phyloP scores from a whole-genome alignment of 371 early-diverging fungal genomes.

The Dipsacomyces acuminosporus region DNA sequence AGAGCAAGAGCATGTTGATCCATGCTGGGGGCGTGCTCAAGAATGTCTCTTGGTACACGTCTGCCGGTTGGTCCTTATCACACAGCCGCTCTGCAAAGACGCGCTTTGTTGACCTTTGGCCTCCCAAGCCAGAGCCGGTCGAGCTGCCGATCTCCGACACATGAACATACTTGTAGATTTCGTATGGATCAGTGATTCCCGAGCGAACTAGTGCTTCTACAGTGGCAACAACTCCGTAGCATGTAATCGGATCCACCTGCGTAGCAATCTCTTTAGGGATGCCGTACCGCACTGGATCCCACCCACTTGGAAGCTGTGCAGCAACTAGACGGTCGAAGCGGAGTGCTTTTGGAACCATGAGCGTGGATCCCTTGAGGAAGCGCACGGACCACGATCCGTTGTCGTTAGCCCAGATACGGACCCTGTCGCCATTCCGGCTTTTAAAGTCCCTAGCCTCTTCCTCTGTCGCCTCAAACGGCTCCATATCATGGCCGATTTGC shows the following conservation, averaged over 20 bases:
- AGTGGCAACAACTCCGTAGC: constrained; percentile 84
- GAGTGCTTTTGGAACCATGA: constrained; percentile 94
- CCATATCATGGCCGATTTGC: constrained; percentile 78
- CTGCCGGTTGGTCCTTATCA: constrained; percentile 83
- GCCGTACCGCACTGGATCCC: constrained; percentile 81
- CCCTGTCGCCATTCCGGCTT: constrained; percentile 74
- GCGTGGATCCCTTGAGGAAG: constrained; percentile 79
- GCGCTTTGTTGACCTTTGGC: constrained; percentile 66
- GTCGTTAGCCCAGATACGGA: constrained; percentile 66
- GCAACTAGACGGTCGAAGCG: constrained; percentile 78
- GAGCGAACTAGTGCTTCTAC: constrained; percentile 87
- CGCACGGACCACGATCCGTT: constrained; percentile 67
- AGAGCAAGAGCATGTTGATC: constrained; percentile 91
- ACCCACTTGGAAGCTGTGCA: constrained; percentile 90
- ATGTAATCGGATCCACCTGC: constrained; percentile 85
- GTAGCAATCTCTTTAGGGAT: constrained; percentile 85
- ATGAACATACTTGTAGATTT: constrained; percentile 94
- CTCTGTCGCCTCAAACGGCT: constrained; percentile 78
- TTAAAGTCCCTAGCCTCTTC: constrained; percentile 90
- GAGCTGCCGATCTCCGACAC: constrained; percentile 92
- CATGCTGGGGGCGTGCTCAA: constrained; percentile 96
- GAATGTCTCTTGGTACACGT: constrained; percentile 90
- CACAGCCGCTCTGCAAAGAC: constrained; percentile 75
- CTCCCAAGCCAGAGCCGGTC: constrained; percentile 83
- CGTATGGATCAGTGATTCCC: constrained; percentile 95